Evolutionary conservation across 2,329 filamentous ascomycete genomes (phyloP), one percentile per base, ranked within the genome.

Genomic region (Colletotrichum neosansevieriae): DNA sequence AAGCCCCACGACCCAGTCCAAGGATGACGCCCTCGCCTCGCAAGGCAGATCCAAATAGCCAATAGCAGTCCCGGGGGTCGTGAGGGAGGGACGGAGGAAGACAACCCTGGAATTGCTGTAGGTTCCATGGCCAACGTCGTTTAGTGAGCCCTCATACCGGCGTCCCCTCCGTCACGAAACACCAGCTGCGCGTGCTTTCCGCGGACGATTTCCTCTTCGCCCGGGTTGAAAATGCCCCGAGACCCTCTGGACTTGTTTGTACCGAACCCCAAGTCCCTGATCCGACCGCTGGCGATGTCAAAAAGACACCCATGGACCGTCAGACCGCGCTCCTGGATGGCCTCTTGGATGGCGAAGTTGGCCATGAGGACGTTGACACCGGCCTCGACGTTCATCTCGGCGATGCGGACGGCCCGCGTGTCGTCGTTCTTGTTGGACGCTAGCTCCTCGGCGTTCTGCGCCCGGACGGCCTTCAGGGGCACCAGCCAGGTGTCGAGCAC

Each of bases 231-330:
- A n/a, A 63, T 62, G 34, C 58, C 73, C 67, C 44, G 70, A 21
- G 45, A n/a, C 3, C 21, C 40, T 32, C 42, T 50, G 5, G 42
- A 11, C 15, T 15, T 36, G 3, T 40, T 58, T 17, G 79, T 84
- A 51, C 85, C 84, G 57, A 82, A 73, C 19, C 82, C 81, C 3
- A 88, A 75, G 73, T 88, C 83, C 44, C 78, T 77, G 58, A 88
- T 77, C 67, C 81, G 80, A 12, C 86, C 86, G 19, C 75, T 79
- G 6, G 73, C 79, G 58, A 88, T 79, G 71, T 96, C 90, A 77
- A 93, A 95, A 13, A 97, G 83, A 60, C 90, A 84, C n/a, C 92
- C 93, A 77, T 96, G 92, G 6, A 97, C 86, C 79, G 91, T 82
- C 47, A 97, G 79, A 1, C 90, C 91, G 32, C 92, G 84, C 73